Percentiles rank a stretch among this genome's conserved stretches.
These are phyloP conservation scores for Chrysosporium keratinophilum DNA, from an alignment of 2,329 filamentous ascomycete species.

Conservation along the genomic window DNA sequence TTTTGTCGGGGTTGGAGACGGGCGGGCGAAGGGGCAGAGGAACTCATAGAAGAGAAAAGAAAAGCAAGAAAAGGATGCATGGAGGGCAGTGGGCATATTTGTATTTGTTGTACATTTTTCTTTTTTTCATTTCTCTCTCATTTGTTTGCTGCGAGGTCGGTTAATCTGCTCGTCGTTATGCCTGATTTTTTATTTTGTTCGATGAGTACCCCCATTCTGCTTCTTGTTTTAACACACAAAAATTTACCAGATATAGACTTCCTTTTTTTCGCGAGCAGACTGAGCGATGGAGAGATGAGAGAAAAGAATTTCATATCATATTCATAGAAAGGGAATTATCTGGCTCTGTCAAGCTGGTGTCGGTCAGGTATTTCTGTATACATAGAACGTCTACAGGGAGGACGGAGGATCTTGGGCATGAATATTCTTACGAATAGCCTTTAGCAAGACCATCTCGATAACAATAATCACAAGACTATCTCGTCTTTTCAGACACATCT, in stretches of 20 bases:
- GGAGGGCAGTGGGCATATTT: neutral
- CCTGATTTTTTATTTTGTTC: neutral
- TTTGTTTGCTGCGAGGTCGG: neutral
- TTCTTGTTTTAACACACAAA: slow-evolving; percentile 3
- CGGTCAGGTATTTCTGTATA: neutral
- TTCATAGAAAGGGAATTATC: neutral
- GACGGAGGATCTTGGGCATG: too few species aligned
- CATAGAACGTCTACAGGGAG: too few species aligned
- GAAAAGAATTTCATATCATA: neutral
- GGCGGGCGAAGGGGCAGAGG: neutral
- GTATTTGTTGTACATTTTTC: slow-evolving; percentile 1
- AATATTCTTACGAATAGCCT: too few species aligned
- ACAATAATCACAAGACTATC: too few species aligned
- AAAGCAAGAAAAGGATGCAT: neutral
- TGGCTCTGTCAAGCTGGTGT: neutral
- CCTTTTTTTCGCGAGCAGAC: neutral
- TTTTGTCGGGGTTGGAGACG: neutral
- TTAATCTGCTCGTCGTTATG: neutral
- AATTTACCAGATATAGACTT: neutral
- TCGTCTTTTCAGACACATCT: too few species aligned
- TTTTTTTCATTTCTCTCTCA: neutral
- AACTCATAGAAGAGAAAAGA: neutral
- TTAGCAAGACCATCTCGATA: too few species aligned
- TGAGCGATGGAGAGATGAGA: neutral
- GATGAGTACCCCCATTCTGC: slow-evolving; percentile 1